Percentiles rank a stretch among this genome's conserved stretches.
Evolutionary conservation across 805 yeast species (phyloP).

Genomic region (Starmerella scarabaei): DNA sequence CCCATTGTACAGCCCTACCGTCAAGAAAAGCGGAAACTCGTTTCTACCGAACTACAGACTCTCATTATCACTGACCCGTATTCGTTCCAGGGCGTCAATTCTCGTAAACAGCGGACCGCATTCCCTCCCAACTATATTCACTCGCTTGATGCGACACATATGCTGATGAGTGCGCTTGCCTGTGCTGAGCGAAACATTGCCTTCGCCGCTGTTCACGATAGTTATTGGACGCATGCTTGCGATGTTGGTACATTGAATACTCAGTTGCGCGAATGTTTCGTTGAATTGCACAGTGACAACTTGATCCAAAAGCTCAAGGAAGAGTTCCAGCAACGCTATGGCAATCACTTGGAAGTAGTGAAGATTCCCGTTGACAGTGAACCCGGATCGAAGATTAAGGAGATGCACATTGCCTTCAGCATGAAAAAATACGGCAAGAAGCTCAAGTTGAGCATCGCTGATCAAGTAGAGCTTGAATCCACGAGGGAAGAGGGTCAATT

Average conservation of each 20-base stretch:
- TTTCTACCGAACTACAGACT: conserved; percentile 75
- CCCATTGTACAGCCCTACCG: conserved; percentile 98
- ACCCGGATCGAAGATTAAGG: conserved; percentile 38
- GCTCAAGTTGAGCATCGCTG: conserved; percentile 42
- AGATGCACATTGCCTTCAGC: conserved; percentile 38
- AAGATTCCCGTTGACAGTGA: conserved; percentile 41
- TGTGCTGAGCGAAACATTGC: conserved; percentile 53
- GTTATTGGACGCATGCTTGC: conserved; percentile 94
- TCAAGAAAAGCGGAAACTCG: conserved; percentile 46
- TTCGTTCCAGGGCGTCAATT: conserved; percentile 65
- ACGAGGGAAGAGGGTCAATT: conserved; percentile 34
- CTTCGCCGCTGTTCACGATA: conserved; percentile 94
- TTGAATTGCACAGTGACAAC: conserved; percentile 61
- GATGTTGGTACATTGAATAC: conserved; percentile 63
- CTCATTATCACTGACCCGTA: conserved; percentile 84
- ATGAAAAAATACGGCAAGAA: conserved; percentile 23
- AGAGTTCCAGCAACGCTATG: conserved; percentile 74
- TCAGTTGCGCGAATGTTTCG: conserved; percentile 63
- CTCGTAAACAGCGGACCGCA: conserved; percentile 81
- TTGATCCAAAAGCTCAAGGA: conserved; percentile 54
- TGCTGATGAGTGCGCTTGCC: conserved; percentile 75
- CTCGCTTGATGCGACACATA: conserved; percentile 92
- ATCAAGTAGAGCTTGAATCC: conserved; percentile 62
- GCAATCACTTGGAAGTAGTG: conserved; percentile 50
- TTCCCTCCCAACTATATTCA: conserved; percentile 94